Evolutionary conservation across 768 basidiomycete genomes (phyloP), one percentile per base, ranked within the genome.

Genomic region (Postia placenta): DNA sequence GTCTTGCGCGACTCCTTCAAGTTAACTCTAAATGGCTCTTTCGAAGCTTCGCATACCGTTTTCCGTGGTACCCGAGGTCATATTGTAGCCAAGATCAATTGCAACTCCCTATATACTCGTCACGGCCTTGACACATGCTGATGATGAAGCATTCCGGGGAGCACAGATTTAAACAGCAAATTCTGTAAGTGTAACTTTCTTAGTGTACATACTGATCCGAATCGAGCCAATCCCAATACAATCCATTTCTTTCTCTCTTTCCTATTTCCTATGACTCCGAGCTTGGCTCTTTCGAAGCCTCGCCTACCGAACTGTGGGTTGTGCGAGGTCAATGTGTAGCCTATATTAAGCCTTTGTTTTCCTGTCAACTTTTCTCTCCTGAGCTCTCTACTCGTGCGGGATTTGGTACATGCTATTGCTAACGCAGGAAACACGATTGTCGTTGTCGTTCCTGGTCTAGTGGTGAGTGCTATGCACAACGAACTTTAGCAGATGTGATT

Each of bases 311-410:
- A 68, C 38, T 23, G 57, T 67, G 75, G 73, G 63, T 68, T 49
- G 67, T 60, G 64, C 60, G 69, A 73, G 80, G 80, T 81, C 80
- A 81, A 81, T 71, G 44, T 74, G 79, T 64, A 80, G 80, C 80
- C 80, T 70, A 81, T 45, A 81, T 57, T 17, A 54, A 71, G 51
- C 40, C 17, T 33, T 15, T 17, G 11, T 26, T 20, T 37, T 47
- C 48, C 38, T 39, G 7, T 39, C 38, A 22, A 22, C 38, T 39
- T 35, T 45, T 45, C 35, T 45, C 43, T 20, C 42, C 25, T 17
- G 43, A 50, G 44, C 37, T 44, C 12, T 37, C 11, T 42, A 35
- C 41, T 57, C 22, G 41, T 48, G 30, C 33, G 51, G 23, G 36
- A 28, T 12, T 35, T 35, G 20, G 23, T 44, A 15, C 44, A 27